Evolutionary conservation across 2,329 filamentous ascomycete genomes (phyloP).

Genomic region (Microascus cirrosus): DNA sequence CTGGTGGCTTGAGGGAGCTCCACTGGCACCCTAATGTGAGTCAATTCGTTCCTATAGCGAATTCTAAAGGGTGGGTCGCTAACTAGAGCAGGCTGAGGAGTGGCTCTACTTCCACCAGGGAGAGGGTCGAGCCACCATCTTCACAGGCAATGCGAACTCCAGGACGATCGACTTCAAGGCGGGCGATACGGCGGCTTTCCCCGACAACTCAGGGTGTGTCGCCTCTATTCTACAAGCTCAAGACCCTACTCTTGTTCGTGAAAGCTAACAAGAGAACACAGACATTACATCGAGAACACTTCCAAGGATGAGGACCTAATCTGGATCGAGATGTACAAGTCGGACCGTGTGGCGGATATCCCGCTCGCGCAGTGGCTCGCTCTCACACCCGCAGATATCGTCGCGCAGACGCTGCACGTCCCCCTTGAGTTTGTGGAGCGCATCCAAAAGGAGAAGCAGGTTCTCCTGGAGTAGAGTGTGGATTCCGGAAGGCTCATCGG

Average conservation of each 20-base stretch:
- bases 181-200: constrained; percentile 57
- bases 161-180: constrained; percentile 57
- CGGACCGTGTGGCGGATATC: constrained; percentile 55
- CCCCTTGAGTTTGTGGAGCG: constrained; percentile 42
- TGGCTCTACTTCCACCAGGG: constrained; percentile 63
- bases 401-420: constrained; percentile 48
- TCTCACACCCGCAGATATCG: constrained; percentile 51
- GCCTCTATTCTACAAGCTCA: neutral
- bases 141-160: constrained; percentile 48
- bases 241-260: too few species aligned
- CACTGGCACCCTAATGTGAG: constrained; percentile 60
- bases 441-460: constrained; percentile 54
- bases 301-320: constrained; percentile 51
- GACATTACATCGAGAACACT: constrained; percentile 61
- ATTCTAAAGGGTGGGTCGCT: neutral
- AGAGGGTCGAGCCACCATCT: constrained; percentile 49
- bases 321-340: constrained; percentile 61
- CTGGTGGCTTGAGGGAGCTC: constrained; percentile 50
- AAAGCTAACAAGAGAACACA: constrained; percentile 5
- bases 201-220: constrained; percentile 46
- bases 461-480: constrained; percentile 25
- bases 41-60: too few species aligned
- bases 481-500: too few species aligned
- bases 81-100: constrained; percentile 44
- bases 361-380: constrained; percentile 59